A percentile compares a stretch with the other conserved stretches of the same genome.
phyloP scores from a whole-genome alignment of 306 rosid species.

The Trifolium pratense region DNA sequence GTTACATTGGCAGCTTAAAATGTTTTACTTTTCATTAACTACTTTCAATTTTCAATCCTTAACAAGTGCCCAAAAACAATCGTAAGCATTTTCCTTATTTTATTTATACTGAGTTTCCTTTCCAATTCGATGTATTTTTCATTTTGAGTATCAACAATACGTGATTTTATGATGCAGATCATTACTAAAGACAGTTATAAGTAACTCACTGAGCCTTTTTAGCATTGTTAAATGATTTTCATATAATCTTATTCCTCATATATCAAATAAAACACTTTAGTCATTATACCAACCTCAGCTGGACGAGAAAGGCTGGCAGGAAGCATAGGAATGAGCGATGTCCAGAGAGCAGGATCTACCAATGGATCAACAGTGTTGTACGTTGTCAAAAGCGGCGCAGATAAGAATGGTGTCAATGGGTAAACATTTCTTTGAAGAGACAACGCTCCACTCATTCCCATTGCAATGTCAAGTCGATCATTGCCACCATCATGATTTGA shows the following conservation, averaged over 20 bases:
- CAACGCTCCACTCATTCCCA: constrained; percentile 74
- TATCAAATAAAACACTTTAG: constrained; percentile 22
- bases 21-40: no score
- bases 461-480: constrained; percentile 60
- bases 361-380: constrained; percentile 80
- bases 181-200: neutral
- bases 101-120: no score
- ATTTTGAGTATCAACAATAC: no score
- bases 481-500: constrained; percentile 59
- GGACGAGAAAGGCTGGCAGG: constrained; percentile 71
- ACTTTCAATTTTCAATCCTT: no score
- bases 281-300: constrained; percentile 74
- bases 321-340: constrained; percentile 83
- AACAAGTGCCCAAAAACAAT: no score
- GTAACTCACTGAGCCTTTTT: neutral
- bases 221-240: neutral
- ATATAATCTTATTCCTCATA: constrained; percentile 23
- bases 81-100: no score
- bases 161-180: neutral
- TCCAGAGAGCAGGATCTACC: constrained; percentile 86
- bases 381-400: constrained; percentile 84
- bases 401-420: constrained; percentile 75
- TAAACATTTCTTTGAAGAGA: constrained; percentile 84
- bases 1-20: no score
- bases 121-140: no score